Percentiles rank a stretch among this genome's conserved stretches.
Conservation (phyloP, 176 grass and related monocot species). For the Aegilops umbellulata region DNA sequence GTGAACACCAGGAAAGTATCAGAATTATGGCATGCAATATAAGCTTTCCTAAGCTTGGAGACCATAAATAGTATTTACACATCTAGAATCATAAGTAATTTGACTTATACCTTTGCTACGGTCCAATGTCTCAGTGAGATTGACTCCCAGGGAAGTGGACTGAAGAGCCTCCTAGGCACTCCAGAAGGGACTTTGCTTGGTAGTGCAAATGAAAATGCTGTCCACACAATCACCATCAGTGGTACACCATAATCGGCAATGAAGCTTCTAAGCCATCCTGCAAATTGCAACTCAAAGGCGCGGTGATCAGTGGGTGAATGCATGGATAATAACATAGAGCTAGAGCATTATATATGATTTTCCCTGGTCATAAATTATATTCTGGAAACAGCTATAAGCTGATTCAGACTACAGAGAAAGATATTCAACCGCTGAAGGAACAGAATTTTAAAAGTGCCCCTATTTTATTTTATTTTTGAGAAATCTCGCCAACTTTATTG, state of each 20-base stretch:
- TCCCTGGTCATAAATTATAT: background rate
- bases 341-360: background rate
- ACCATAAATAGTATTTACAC: background rate
- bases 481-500: too few species aligned
- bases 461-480: background rate
- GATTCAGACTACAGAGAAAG: background rate
- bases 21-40: background rate
- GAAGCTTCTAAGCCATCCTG: conserved; percentile 85
- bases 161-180: conserved; percentile 76
- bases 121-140: conserved; percentile 75
- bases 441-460: background rate
- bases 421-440: background rate
- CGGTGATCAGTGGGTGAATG: background rate
- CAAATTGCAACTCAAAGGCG: conserved; percentile 14
- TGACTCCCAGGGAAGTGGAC: conserved; percentile 86
- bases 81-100: background rate
- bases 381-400: background rate
- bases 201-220: conserved; percentile 66
- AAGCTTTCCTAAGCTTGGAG: background rate
- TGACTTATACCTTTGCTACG: conserved; percentile 56
- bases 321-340: background rate
- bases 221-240: conserved; percentile 90
- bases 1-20: background rate
- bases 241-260: conserved; percentile 92
- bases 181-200: conserved; percentile 65